Evolutionary conservation across 1,284 basidiomycete genomes (phyloP), one percentile per base, ranked within the genome.

Genomic region (Meira nashicola): DNA sequence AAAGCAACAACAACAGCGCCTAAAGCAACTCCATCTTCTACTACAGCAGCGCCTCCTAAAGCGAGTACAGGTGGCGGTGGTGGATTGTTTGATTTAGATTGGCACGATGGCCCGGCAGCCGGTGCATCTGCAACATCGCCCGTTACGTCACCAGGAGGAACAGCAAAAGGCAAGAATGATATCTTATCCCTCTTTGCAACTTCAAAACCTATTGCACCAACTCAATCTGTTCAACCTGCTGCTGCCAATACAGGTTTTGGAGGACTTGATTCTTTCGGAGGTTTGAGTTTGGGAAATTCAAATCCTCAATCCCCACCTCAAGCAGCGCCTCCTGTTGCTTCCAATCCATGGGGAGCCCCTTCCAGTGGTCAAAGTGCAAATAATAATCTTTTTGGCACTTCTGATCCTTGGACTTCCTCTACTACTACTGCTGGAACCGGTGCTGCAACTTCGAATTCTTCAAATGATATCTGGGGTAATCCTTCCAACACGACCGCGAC

Each of bases 51-150:
- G 15, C 10, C 55, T 39, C 15, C 60, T n/a, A 66, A 60, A 47
- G 58, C 81, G 8, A 19, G 21, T 15, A 62, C 78, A 17, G 75
- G 77, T 25, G 66, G 54, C 10, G 71, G 77, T 28, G 84, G 88
- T 64, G 89, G 90, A 63, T 81, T 94, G 2, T 92, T 93, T 75
- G 86, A 87, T 39, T 85, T 93, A 52, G 90, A 93, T 78, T 92
- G 92, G 80, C 64, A 81, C 15, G 69, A 81, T 2, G 72, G 79
- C 23, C 70, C 76, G 3, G 54, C 70, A 6, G 57, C 76, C 25
- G 54, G 77, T 6, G 14, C 63, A 7, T 41, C 58, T 37, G 37
- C 65, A 4, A 60, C 58, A n/a, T 17, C 54, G 5, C 81, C 83
- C 0, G 83, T 83, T 73, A 87, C 88, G 70, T 86, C 89, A 71